Conservation (phyloP, 139 green algal species). For the Chlorokybus atmophyticus region DNA sequence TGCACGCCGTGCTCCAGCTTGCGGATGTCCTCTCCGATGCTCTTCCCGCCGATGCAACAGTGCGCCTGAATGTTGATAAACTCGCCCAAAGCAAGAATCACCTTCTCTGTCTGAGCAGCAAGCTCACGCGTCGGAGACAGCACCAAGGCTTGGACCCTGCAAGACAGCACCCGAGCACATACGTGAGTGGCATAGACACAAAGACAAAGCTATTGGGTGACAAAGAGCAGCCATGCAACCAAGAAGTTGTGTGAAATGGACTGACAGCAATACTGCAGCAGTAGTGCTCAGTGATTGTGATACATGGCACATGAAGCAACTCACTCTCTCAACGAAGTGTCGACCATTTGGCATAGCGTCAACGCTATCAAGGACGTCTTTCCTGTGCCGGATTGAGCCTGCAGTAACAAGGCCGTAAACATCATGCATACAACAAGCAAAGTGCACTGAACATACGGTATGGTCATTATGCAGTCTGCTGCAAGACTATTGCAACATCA, state of each 20-base stretch:
- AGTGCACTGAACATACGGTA: no score
- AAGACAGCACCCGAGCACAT: slow-evolving; percentile 1
- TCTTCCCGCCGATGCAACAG: slow-evolving; percentile 88
- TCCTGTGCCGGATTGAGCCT: slow-evolving; percentile 94
- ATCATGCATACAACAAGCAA: no score
- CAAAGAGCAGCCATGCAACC: not conserved
- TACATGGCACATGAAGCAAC: slow-evolving; percentile 1
- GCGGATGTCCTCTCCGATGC: slow-evolving; percentile 86
- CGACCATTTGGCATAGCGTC: slow-evolving; percentile 71
- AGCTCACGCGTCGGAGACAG: slow-evolving; percentile 95
- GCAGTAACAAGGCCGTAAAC: no score
- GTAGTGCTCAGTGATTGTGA: no score
- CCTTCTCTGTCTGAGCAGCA: slow-evolving; percentile 87
- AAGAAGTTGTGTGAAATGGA: not conserved
- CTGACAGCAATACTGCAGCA: not conserved
- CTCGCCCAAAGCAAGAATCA: slow-evolving; percentile 78
- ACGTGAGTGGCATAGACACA: not conserved
- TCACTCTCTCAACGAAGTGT: slow-evolving; percentile 57
- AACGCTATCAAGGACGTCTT: slow-evolving; percentile 95
- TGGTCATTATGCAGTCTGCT: no score
- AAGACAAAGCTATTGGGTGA: not conserved
- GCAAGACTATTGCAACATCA: no score
- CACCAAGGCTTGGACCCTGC: slow-evolving; percentile 65
- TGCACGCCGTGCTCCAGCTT: slow-evolving; percentile 77
- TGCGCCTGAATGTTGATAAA: slow-evolving; percentile 86